Evolutionary conservation across 768 basidiomycete species (phyloP).

Genomic region (Mycena albidolilacea): DNA sequence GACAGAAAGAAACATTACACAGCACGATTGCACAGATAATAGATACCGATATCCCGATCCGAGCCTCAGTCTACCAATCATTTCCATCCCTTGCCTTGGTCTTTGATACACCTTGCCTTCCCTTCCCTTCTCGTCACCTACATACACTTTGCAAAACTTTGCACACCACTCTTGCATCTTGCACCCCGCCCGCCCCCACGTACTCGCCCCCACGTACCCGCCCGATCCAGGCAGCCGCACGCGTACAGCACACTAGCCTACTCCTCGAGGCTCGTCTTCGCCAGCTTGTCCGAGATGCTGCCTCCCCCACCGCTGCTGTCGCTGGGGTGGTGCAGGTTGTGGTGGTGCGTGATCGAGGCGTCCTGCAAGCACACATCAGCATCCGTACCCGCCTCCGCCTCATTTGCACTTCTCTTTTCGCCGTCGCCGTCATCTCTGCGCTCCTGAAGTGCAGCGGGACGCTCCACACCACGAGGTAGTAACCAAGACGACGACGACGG

Average conservation of each 20-base stretch:
- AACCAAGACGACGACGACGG: conserved; percentile 26
- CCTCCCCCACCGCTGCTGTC: conserved; percentile 4
- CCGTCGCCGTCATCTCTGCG: too few relatives aligned
- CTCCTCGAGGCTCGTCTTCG: conserved; percentile 15
- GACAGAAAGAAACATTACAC: background rate
- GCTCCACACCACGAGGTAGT: background rate
- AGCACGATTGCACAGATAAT: background rate
- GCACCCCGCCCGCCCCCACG: too few relatives aligned
- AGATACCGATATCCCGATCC: background rate
- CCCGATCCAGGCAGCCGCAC: background rate
- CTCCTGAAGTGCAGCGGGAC: too few relatives aligned
- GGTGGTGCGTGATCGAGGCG: conserved; percentile 65
- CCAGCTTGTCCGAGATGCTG: conserved; percentile 22
- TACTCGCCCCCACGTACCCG: background rate
- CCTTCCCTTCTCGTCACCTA: background rate
- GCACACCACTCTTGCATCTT: too few relatives aligned
- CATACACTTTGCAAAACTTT: background rate
- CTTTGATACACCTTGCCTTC: background rate
- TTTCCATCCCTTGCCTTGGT: background rate
- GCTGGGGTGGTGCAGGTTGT: conserved; percentile 41
- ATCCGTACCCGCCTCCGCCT: too few relatives aligned
- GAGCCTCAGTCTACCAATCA: background rate
- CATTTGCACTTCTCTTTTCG: too few relatives aligned
- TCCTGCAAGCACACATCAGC: conserved; percentile 44
- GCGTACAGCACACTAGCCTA: background rate